A percentile compares a stretch with the other conserved stretches of the same genome.
Conservation (phyloP, 1,284 basidiomycete genomes). For the Anthracocystis walkeri region DNA sequence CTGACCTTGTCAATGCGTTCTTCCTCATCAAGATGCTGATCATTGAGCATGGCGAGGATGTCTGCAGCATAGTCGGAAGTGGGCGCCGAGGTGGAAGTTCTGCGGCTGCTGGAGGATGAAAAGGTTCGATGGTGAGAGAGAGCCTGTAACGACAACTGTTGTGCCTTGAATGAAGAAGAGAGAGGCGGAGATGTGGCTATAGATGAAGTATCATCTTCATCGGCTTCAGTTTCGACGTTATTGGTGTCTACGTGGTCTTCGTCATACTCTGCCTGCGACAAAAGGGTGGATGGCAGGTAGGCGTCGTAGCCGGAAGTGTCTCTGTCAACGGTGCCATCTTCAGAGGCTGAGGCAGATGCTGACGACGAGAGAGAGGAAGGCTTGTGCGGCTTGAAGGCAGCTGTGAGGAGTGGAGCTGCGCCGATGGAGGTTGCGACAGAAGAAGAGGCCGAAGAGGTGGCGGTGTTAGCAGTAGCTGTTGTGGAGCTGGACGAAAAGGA, state of each 20-base stretch:
- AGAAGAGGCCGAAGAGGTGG: constrained; percentile 17
- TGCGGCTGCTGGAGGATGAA: constrained; percentile 35
- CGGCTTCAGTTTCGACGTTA: neutral
- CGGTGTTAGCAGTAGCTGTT: constrained; percentile 18
- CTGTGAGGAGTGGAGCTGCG: constrained; percentile 31
- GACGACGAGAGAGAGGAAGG: constrained; percentile 54
- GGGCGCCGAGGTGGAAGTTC: constrained; percentile 36
- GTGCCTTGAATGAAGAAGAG: constrained; percentile 52
- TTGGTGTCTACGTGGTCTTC: constrained; percentile 5
- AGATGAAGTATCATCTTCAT: constrained; percentile 34
- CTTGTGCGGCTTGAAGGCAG: constrained; percentile 49
- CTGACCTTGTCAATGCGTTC: constrained; percentile 61
- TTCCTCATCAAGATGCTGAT: constrained; percentile 54
- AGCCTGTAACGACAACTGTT: constrained; percentile 47
- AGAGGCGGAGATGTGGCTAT: constrained; percentile 47
- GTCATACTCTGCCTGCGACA: constrained; percentile 12
- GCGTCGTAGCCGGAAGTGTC: constrained; percentile 26
- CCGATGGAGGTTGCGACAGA: constrained; percentile 21
- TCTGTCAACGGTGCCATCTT: constrained; percentile 37
- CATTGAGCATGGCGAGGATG: constrained; percentile 52
- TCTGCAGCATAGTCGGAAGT: constrained; percentile 28
- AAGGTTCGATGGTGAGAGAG: constrained; percentile 39
- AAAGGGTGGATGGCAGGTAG: constrained; percentile 23
- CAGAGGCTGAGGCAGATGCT: constrained; percentile 53
- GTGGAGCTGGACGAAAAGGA: constrained; percentile 28